Conservation (phyloP, 169 alveolate genomes). For the Plasmodium adleri region DNA sequence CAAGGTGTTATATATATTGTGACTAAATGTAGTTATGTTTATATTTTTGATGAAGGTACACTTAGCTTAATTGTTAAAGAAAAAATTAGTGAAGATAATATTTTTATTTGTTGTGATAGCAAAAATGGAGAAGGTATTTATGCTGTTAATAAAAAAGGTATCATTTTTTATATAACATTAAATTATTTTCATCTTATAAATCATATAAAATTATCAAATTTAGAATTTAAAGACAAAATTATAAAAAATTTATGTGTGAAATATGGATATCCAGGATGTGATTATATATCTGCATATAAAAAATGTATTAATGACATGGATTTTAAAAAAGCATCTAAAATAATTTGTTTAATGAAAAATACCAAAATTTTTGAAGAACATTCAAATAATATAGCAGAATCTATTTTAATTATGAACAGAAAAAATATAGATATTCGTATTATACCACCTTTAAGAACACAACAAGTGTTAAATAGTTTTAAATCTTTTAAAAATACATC, state of each 20-base stretch:
- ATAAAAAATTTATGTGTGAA: slow-evolving; percentile 53
- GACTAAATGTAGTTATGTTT: slow-evolving; percentile 83
- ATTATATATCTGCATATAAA: slow-evolving; percentile 64
- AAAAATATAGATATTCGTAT: slow-evolving; percentile 67
- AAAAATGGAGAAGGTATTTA: slow-evolving; percentile 76
- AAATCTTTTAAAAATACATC: slow-evolving; percentile 53
- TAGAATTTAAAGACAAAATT: slow-evolving; percentile 62
- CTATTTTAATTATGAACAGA: slow-evolving; percentile 59
- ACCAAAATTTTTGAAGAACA: slow-evolving; percentile 55
- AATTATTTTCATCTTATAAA: slow-evolving; percentile 44
- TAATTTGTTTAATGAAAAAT: slow-evolving; percentile 70
- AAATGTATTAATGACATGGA: slow-evolving; percentile 76
- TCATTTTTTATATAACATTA: slow-evolving; percentile 58
- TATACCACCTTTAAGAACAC: slow-evolving; percentile 71
- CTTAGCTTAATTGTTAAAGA: slow-evolving; percentile 52
- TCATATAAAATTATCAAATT: slow-evolving; percentile 43
- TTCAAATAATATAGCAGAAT: slow-evolving; percentile 59
- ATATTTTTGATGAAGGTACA: slow-evolving; percentile 83
- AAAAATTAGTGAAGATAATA: slow-evolving; percentile 74
- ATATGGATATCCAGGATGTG: slow-evolving; percentile 79
- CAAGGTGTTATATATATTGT: slow-evolving; percentile 89
- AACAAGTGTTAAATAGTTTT: slow-evolving; percentile 73
- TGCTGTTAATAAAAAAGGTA: slow-evolving; percentile 76
- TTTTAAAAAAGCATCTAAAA: slow-evolving; percentile 75
- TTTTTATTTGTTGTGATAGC: slow-evolving; percentile 71